These are phyloP conservation scores for Chamaecyparis obtusa DNA, from an alignment of 75 land plant genomes.

Conservation along the genomic window DNA sequence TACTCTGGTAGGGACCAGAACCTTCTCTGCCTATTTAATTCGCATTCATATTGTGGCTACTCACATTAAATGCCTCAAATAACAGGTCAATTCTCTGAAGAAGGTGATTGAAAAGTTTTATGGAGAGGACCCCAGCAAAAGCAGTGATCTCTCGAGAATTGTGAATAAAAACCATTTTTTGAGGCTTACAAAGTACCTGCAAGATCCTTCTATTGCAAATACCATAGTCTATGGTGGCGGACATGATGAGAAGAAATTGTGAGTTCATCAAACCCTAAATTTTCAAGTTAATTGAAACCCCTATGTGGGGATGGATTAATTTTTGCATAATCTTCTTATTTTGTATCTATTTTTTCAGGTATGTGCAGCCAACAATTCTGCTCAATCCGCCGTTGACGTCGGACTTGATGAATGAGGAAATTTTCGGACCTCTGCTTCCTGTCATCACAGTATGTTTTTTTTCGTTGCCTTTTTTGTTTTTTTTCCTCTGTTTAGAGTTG, in stretches of 20 bases:
- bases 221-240: constrained; percentile 76
- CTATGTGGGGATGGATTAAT: background rate
- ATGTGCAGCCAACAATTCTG: constrained; percentile 77
- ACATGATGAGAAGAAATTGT: constrained; percentile 55
- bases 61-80: background rate
- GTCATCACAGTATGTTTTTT: constrained; percentile 66
- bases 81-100: constrained; percentile 52
- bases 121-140: constrained; percentile 43
- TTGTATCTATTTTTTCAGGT: constrained; percentile 35
- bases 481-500: background rate
- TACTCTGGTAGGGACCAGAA: constrained; percentile 37
- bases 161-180: constrained; percentile 58
- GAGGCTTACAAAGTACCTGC: constrained; percentile 46
- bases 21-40: background rate
- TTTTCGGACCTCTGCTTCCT: constrained; percentile 90
- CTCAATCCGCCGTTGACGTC: constrained; percentile 69
- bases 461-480: background rate
- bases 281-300: background rate
- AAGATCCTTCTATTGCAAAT: constrained; percentile 52
- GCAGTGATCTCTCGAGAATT: constrained; percentile 43
- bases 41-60: background rate
- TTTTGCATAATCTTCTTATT: background rate
- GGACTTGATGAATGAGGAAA: constrained; percentile 81
- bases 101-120: constrained; percentile 42
- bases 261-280: constrained; percentile 1